These are phyloP conservation scores for Mycena amicta DNA, from an alignment of 768 basidiomycete genomes.

Conservation along the genomic window DNA sequence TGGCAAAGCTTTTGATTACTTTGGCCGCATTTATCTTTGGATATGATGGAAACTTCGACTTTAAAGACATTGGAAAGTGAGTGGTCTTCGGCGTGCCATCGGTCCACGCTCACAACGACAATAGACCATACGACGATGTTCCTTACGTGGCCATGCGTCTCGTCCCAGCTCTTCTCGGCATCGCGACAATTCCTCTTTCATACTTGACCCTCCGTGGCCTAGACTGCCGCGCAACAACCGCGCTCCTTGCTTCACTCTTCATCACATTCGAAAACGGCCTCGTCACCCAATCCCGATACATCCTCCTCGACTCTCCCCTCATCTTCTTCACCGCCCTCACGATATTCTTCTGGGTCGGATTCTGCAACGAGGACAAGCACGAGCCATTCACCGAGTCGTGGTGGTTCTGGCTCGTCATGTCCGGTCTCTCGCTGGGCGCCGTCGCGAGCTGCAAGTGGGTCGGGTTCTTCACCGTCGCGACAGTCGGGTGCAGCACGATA, in stretches of 20 bases:
- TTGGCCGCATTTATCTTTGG: conserved; percentile 85
- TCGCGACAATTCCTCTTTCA: conserved; percentile 85
- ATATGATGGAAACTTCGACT: conserved; percentile 93
- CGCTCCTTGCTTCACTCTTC: conserved; percentile 87
- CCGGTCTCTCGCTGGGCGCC: conserved; percentile 89
- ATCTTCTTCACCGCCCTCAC: conserved; percentile 97
- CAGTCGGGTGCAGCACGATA: conserved; percentile 83
- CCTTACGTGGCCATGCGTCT: conserved; percentile 98
- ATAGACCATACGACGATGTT: conserved; percentile 79
- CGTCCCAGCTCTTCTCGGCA: conserved; percentile 88
- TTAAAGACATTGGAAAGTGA: conserved; percentile 96
- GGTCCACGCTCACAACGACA: conserved; percentile 6
- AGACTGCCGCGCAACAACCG: conserved; percentile 89
- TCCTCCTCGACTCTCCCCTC: conserved; percentile 97
- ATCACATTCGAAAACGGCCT: conserved; percentile 97
- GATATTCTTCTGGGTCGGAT: conserved; percentile 83
- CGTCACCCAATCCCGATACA: conserved; percentile 93
- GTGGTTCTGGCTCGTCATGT: conserved; percentile 92
- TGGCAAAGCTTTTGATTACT: conserved; percentile 95
- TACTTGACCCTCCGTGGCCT: conserved; percentile 94
- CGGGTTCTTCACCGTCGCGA: conserved; percentile 96
- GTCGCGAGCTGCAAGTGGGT: conserved; percentile 98
- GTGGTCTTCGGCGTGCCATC: conserved; percentile 37
- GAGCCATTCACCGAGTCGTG: conserved; percentile 82
- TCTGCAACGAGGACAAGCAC: conserved; percentile 88